Base-by-base conservation (phyloP, 441 rosid genomes). In the Populus tomentosa region DNA sequence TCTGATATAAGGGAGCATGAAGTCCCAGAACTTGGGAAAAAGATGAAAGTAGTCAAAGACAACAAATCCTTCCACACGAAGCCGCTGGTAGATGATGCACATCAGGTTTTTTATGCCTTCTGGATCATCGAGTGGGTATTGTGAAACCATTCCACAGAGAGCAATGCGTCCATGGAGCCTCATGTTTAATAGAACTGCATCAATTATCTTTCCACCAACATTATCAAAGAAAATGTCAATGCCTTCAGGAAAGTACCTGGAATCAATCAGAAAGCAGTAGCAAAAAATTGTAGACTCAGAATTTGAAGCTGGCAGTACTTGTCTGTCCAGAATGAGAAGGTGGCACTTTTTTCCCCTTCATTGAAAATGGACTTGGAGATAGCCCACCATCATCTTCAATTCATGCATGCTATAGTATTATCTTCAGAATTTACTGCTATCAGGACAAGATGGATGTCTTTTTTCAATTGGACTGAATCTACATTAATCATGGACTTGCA, bases 91-190 rank as follows among this genome's bases (percentile, higher is more conserved):
- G 14, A 83, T 67, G 24, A 85, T 71, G 53, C 38, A 16, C 23
- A 56, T 13, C 70, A 85, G 42, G 66, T 82, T 85, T 62, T 70
- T 70, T 3, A 85, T 67, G 1, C 87, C 87, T 70, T 85, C 85
- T 0, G 82, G 80, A 32, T 81, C 59, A n/a, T 80, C 79, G 6
- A 82, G 82, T 21, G 79, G 77, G 82, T 86, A 86, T 42, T 86
- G 86, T 14, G 86, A 86, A 59, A 86, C 84, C 89, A 84, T 85
- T 63, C 88, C 89, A 11, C 87, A 86, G 40, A 75, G 71, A 1
- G 81, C 79, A 40, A 85, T 79, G 13, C 83, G 80, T 16, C 82
- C 88, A 0, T 50, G 67, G 42, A 36, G 5, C 66, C 85, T 83
- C 85, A 85, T 75, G 80, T 76, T 79, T 3, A 70, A 21, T 1